phyloP scores from a whole-genome alignment of 768 basidiomycete species.

The Myochromella boudieri region DNA sequence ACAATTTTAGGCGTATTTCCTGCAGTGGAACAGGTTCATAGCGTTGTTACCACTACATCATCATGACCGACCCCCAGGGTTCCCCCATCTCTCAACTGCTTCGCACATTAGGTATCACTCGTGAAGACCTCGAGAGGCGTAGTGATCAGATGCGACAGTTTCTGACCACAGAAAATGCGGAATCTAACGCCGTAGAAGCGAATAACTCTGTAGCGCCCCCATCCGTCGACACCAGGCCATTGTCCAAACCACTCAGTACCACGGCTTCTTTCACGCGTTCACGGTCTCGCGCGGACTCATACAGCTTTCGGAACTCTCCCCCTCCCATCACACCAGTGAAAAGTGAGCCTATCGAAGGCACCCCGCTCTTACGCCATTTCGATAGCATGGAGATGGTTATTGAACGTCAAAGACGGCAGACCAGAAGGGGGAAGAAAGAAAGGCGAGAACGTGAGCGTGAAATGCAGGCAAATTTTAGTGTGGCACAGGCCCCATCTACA shows the following conservation, averaged over 20 bases:
- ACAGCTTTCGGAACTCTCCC: conserved; percentile 52
- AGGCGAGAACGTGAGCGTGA: conserved; percentile 51
- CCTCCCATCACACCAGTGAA: conserved; percentile 66
- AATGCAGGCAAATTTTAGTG: conserved; percentile 27
- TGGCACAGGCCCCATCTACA: conserved; percentile 46
- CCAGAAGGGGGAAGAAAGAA: conserved; percentile 49
- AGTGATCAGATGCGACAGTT: conserved; percentile 83
- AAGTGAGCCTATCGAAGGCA: conserved; percentile 52
- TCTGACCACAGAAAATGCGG: conserved; percentile 53
- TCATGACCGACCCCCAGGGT: conserved; percentile 40
- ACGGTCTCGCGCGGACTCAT: conserved; percentile 44
- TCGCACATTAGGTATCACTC: conserved; percentile 70
- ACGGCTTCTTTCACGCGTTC: conserved; percentile 40
- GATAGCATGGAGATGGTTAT: conserved; percentile 79
- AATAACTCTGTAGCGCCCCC: conserved; percentile 32
- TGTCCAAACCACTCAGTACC: conserved; percentile 34
- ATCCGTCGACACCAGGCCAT: conserved; percentile 33
- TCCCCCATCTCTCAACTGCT: conserved; percentile 78
- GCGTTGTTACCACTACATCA: conserved; percentile 14
- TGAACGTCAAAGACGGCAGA: conserved; percentile 67
- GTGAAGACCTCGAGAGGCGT: conserved; percentile 69
- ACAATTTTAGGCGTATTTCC: not conserved
- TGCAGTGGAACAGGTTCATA: not conserved
- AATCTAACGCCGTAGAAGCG: conserved; percentile 42
- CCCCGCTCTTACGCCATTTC: conserved; percentile 53